Base-by-base conservation (phyloP, 129 eudicot species). In the Chrysanthemum seticuspe region DNA sequence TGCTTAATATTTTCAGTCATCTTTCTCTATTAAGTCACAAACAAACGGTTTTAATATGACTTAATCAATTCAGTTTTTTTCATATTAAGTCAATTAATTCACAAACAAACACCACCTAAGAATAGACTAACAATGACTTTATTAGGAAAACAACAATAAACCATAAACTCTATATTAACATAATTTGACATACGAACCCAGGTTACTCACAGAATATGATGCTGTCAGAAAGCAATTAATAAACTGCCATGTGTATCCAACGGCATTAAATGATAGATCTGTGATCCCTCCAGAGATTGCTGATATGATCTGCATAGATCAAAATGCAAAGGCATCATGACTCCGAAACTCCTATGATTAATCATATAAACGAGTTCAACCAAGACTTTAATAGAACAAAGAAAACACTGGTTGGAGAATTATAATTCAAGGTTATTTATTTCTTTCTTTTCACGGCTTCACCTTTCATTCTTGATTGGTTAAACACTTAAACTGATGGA, bases 221-320 rank as follows among this genome's bases (percentile, higher is more conserved):
- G 99, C 97, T 50, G 99, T 95, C 80, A 95, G 73, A 81, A 90
- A 88, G 81, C 99, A 95, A 77, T 95, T 95, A 60, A 88, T 76
- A 75, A 90, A 8, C 80, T 95, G 99, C 99, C 97, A 95, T 31
- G 91, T 85, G 79, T 95, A 95, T 58, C 99, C 99, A 85, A 80
- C 79, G n/a, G 96, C 99, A 85, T 90, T 69, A 78, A 95, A 95
- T 61, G 99, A 78, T 23, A 95, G 71, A 78, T 95, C 99, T 7
- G 99, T 95, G 68, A 95, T 78, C 59, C 99, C 99, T 54, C 99
- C 99, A 60, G 91, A 90, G 58, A 95, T 76, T 50, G 99, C 99
- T 79, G 99, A 95, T 70, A 90, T 76, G 55, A 95, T 95, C 99
- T 95, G 97, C 87, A 83, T 55, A 70, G 16, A 59, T 18, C 65